Evolutionary conservation across 208 protist species (phyloP).

Genomic region (Leishmania braziliensis): DNA sequence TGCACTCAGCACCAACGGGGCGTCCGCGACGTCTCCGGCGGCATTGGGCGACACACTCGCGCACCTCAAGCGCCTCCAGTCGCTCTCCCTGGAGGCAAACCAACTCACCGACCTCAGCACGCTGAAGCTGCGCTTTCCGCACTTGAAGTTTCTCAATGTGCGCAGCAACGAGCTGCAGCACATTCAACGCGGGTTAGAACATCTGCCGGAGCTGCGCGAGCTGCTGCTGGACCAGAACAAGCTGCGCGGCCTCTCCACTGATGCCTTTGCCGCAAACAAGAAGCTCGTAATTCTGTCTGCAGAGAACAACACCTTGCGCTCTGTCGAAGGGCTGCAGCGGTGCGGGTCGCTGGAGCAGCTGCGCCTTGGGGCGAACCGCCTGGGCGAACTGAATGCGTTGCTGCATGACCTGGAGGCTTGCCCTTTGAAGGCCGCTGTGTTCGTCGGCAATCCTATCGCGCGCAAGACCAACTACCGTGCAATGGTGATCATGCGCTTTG

Average conservation of each 20-base stretch:
- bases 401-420: slow-evolving; percentile 45
- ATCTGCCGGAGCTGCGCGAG: slow-evolving; percentile 82
- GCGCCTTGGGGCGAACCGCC: slow-evolving; percentile 70
- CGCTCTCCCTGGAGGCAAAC: slow-evolving; percentile 88
- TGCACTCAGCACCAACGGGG: neutral
- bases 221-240: slow-evolving; percentile 93
- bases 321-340: slow-evolving; percentile 55
- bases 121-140: slow-evolving; percentile 56
- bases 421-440: slow-evolving; percentile 35
- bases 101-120: slow-evolving; percentile 64
- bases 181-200: slow-evolving; percentile 77
- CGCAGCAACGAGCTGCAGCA: slow-evolving; percentile 85
- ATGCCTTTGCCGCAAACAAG: slow-evolving; percentile 61
- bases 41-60: slow-evolving; percentile 53
- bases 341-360: slow-evolving; percentile 54
- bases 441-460: slow-evolving; percentile 75
- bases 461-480: slow-evolving; percentile 82
- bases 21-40: slow-evolving; percentile 14
- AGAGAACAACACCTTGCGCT: slow-evolving; percentile 81
- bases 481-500: slow-evolving; percentile 45
- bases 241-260: slow-evolving; percentile 53
- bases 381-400: slow-evolving; percentile 60
- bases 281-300: slow-evolving; percentile 65
- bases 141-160: slow-evolving; percentile 87
- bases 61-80: slow-evolving; percentile 60